Evolutionary conservation across 257 asterid genomes (phyloP).

Genomic region (Salvia splendens): DNA sequence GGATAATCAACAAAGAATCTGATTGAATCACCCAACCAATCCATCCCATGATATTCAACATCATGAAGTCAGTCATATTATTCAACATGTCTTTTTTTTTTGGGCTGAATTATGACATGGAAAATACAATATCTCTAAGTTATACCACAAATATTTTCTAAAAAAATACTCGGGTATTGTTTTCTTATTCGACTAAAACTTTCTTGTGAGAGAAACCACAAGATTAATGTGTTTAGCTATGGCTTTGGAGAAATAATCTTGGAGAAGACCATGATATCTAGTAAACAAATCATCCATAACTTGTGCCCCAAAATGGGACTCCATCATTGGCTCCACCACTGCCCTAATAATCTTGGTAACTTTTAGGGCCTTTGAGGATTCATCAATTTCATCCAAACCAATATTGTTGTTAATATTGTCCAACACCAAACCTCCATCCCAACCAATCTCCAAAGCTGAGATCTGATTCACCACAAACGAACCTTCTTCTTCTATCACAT

Average conservation of each 20-base stretch:
- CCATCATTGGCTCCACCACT: conserved; percentile 67
- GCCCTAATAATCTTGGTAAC: conserved; percentile 56
- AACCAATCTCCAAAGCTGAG: conserved; percentile 43
- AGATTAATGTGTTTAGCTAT: conserved; percentile 43
- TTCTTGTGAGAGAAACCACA: conserved; percentile 47
- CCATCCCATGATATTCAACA: no score
- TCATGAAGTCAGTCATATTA: no score
- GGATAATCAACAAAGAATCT: no score
- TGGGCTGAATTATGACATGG: no score
- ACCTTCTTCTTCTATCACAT: conserved; percentile 45
- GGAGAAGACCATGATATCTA: conserved; percentile 41
- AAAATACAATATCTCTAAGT: no score
- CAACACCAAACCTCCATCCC: conserved; percentile 41
- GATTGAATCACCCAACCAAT: no score
- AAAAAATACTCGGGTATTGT: no score
- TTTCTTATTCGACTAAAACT: background rate
- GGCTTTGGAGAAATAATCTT: conserved; percentile 39
- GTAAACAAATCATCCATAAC: conserved; percentile 58
- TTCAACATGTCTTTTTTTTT: no score
- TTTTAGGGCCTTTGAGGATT: conserved; percentile 39
- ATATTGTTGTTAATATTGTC: no score
- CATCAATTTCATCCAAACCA: background rate
- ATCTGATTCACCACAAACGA: conserved; percentile 44
- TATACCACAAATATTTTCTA: background rate
- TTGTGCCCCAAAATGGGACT: conserved; percentile 46